Percentiles rank a stretch among this genome's conserved stretches.
These are phyloP conservation scores for Hevea brasiliensis DNA, from an alignment of 345 rosid genomes.

Conservation along the genomic window DNA sequence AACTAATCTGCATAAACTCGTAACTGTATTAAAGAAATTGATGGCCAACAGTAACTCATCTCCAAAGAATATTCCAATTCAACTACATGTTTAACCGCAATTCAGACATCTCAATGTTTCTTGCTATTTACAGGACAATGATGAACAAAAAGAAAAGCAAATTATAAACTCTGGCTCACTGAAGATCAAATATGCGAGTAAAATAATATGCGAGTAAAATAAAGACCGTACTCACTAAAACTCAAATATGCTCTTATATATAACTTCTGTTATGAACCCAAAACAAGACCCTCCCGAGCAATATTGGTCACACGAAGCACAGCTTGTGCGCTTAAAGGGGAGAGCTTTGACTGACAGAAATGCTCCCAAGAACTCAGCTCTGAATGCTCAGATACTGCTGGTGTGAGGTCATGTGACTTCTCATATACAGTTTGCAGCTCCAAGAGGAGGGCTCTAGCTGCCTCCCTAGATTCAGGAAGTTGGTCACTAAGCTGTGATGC, in stretches of 20 bases:
- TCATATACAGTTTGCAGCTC: slow-evolving; percentile 73
- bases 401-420: slow-evolving; percentile 40
- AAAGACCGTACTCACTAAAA: slow-evolving; percentile 28
- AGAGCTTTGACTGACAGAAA: slow-evolving; percentile 79
- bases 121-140: slow-evolving; percentile 44
- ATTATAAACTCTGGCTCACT: slow-evolving; percentile 26
- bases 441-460: slow-evolving; percentile 80
- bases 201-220: slow-evolving; percentile 19
- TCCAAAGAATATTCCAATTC: slow-evolving; percentile 34
- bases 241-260: slow-evolving; percentile 1
- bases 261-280: slow-evolving; percentile 45
- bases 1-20: not conserved
- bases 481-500: slow-evolving; percentile 92
- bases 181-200: slow-evolving; percentile 24
- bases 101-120: slow-evolving; percentile 26
- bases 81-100: slow-evolving; percentile 32
- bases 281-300: slow-evolving; percentile 54
- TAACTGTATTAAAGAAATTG: not conserved
- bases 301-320: slow-evolving; percentile 82
- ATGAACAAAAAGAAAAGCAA: slow-evolving; percentile 22
- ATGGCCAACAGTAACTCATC: slow-evolving; percentile 14
- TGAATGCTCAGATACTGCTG: slow-evolving; percentile 40
- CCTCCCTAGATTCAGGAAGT: slow-evolving; percentile 95
- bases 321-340: slow-evolving; percentile 81
- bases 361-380: slow-evolving; percentile 69